A percentile compares a stretch with the other conserved stretches of the same genome.
Conservation (phyloP, 1,139 yeast genomes). For the Ogataea hybrid region DNA sequence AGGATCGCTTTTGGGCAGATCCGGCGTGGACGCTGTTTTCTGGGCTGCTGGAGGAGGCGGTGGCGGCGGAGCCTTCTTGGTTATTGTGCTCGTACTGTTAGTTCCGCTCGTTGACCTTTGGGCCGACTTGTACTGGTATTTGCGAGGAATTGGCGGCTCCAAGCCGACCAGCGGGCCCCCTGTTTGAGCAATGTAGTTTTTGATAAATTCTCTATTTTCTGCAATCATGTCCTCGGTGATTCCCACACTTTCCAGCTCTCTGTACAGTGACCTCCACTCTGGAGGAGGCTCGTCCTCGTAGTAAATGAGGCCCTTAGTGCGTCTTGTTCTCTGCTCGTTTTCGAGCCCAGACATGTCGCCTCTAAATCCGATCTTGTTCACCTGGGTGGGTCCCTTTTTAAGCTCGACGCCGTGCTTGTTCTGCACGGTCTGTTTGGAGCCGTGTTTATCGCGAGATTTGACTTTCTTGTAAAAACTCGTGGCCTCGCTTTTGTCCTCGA, state of each 20-base stretch:
- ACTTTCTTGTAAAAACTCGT: slow-evolving; percentile 79
- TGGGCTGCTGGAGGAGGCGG: slow-evolving; percentile 23
- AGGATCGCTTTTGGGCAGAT: slow-evolving; percentile 28
- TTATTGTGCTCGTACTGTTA: slow-evolving; percentile 16
- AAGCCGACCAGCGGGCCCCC: slow-evolving; percentile 86
- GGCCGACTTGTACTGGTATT: slow-evolving; percentile 37
- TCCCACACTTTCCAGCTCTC: slow-evolving; percentile 74
- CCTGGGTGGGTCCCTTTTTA: slow-evolving; percentile 46
- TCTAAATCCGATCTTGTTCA: slow-evolving; percentile 61
- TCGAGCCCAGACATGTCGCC: slow-evolving; percentile 44
- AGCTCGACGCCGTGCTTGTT: slow-evolving; percentile 87
- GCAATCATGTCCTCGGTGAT: slow-evolving; percentile 89
- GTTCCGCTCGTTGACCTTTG: slow-evolving; percentile 1
- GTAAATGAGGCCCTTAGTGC: slow-evolving; percentile 59
- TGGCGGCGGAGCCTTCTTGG: slow-evolving; percentile 32
- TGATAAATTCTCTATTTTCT: slow-evolving; percentile 78
- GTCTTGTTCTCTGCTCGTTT: slow-evolving; percentile 48
- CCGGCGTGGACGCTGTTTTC: slow-evolving; percentile 4
- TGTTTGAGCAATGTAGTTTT: slow-evolving; percentile 68
- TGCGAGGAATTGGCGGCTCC: slow-evolving; percentile 81
- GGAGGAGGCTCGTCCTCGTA: slow-evolving; percentile 83
- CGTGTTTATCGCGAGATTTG: slow-evolving; percentile 73
- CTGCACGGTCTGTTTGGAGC: slow-evolving; percentile 77
- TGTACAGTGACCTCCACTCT: slow-evolving; percentile 77
- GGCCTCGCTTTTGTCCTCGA: slow-evolving; percentile 90